Evolutionary conservation across 208 protist species (phyloP).

Genomic region (Crithidia fasciculata): DNA sequence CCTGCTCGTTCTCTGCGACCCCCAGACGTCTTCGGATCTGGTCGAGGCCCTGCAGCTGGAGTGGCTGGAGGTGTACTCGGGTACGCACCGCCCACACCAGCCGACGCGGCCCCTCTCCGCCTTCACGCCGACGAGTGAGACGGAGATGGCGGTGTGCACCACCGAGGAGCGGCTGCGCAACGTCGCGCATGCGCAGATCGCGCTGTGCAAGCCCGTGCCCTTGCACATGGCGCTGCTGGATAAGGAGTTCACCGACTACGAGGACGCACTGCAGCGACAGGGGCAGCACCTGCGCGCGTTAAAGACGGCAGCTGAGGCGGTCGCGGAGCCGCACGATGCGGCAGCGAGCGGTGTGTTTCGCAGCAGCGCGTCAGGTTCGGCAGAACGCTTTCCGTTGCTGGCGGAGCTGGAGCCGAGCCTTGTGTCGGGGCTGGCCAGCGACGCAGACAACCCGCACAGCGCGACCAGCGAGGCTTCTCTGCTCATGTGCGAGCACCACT

Average conservation of each 20-base stretch:
- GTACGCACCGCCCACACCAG: conserved; percentile 16
- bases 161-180: conserved; percentile 36
- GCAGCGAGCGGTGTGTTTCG: not conserved
- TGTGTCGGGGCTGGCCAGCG: not conserved
- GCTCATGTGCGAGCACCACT: conserved; percentile 20
- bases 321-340: not conserved
- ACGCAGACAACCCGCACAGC: conserved; percentile 1
- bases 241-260: conserved; percentile 10
- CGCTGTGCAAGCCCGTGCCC: conserved; percentile 21
- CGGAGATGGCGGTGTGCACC: conserved; percentile 37
- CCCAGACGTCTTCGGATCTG: conserved; percentile 11
- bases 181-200: conserved; percentile 24
- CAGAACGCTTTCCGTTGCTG: conserved; percentile 17
- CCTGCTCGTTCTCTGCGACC: conserved; percentile 32
- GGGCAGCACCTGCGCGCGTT: conserved; percentile 1
- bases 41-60: conserved; percentile 38
- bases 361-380: not conserved
- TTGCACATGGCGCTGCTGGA: conserved; percentile 24
- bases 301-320: not conserved
- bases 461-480: conserved; percentile 10
- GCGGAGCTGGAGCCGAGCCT: conserved; percentile 31
- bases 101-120: not conserved
- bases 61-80: conserved; percentile 36
- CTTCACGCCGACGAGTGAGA: not conserved
- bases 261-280: not conserved